Base-by-base conservation (phyloP, 371 early-diverging fungal species). In the Zancudomyces culisetae region DNA sequence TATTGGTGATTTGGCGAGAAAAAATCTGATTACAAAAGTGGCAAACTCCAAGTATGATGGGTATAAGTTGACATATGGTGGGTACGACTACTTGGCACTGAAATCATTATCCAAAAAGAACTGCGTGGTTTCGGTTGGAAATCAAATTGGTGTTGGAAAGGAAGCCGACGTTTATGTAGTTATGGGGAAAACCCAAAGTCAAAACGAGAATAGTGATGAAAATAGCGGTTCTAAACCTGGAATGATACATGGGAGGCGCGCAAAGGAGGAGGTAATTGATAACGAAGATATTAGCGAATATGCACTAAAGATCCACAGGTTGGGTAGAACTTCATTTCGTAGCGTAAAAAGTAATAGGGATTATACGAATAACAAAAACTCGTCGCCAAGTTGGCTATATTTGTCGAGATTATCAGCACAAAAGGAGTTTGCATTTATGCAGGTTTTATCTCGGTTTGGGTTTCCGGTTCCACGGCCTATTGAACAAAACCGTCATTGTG, bases 101-200 rank as follows among this genome's bases (percentile, higher is more conserved):
- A 86, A 90, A 64, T 83, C 95, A 0, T 76, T 99, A 58, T 76
- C 78, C 51, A 85, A 87, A 63, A 72, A 93, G 51, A 85, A 87
- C 4, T 76, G 86, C 1, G 82, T 99, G 3, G 75, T 75, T 56
- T 90, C 92, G 26, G 92, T 99, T 24, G 99, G 98, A 13, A 89
- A 93, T 64, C 96, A 98, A 70, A 96, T 99, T 59, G 99, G 99
- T 61, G 94, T 99, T 18, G 99, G 99, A 35, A 99, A 99, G 70
- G 99, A 99, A 68, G 92, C 98, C n/a, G n/a, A n/a, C n/a, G n/a
- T n/a, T n/a, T n/a, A 2, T 39, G 52, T 51, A 42, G 23, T 6
- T 35, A 6, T 35, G 35, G 35, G 35, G 15, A 35, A 10, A 35
- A n/a, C n/a, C n/a, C n/a, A n/a, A n/a, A n/a, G n/a, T n/a, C n/a